phyloP scores from a whole-genome alignment of 768 basidiomycete species.

The Xerocomellus amylosporus region DNA sequence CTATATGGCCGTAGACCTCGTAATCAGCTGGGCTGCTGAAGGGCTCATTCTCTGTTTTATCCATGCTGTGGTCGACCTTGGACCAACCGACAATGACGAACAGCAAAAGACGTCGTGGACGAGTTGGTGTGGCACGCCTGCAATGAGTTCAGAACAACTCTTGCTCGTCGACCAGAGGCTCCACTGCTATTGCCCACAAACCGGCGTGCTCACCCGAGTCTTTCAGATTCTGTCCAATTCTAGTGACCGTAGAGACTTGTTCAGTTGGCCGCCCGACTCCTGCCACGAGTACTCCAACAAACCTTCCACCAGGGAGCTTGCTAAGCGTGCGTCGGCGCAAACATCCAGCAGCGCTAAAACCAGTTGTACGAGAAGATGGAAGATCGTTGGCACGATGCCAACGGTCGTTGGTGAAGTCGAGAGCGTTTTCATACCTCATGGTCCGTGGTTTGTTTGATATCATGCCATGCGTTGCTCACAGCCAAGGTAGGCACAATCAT shows the following conservation, averaged over 20 bases:
- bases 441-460: conserved; percentile 46
- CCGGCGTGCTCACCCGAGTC: conserved; percentile 54
- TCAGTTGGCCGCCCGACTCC: conserved; percentile 79
- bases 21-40: conserved; percentile 87
- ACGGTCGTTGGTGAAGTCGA: conserved; percentile 66
- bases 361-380: conserved; percentile 81
- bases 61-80: conserved; percentile 76
- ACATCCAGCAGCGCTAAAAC: conserved; percentile 68
- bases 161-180: conserved; percentile 59
- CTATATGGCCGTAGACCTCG: conserved; percentile 86
- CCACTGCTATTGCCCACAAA: conserved; percentile 50
- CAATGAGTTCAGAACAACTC: conserved; percentile 55
- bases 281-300: conserved; percentile 38
- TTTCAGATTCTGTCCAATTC: conserved; percentile 75
- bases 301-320: conserved; percentile 45
- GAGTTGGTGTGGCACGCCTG: conserved; percentile 85
- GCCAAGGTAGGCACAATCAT: conserved; percentile 34
- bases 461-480: conserved; percentile 32
- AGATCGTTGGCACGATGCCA: conserved; percentile 64
- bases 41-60: conserved; percentile 87
- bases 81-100: conserved; percentile 70
- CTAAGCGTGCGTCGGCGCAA: conserved; percentile 62
- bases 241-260: conserved; percentile 48
- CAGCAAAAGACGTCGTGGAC: conserved; percentile 71
- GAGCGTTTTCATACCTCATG: conserved; percentile 89